Conservation (phyloP, 768 basidiomycete species). For the Tulasnella sp. region DNA sequence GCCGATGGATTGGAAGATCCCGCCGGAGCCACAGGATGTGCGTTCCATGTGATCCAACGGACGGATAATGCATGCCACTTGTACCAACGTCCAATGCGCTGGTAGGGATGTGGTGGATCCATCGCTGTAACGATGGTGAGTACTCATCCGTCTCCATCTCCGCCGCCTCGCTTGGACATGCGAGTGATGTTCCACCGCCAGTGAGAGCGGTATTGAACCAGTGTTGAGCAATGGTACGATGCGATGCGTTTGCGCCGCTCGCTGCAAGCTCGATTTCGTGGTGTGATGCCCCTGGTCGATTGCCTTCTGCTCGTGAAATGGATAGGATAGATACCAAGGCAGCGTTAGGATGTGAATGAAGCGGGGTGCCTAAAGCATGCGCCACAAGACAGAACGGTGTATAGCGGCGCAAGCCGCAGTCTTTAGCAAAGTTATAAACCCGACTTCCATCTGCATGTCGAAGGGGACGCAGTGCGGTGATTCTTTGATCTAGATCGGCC, state of each 20-base stretch:
- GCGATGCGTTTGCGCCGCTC: too few species aligned
- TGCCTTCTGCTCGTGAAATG: not conserved
- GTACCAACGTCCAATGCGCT: not conserved
- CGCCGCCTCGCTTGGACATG: too few species aligned
- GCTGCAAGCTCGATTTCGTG: too few species aligned
- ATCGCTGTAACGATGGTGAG: conserved; percentile 6
- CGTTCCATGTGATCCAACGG: conserved; percentile 10
- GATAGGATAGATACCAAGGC: not conserved
- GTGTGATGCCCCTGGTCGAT: not conserved
- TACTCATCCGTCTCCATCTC: not conserved
- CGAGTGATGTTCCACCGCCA: not conserved
- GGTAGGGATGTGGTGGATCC: conserved; percentile 5
- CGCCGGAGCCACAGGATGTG: conserved; percentile 10
- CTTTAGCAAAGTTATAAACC: not conserved
- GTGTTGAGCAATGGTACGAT: conserved; percentile 10
- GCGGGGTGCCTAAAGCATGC: conserved; percentile 11
- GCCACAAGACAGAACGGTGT: conserved; percentile 1
- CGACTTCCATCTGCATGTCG: not conserved
- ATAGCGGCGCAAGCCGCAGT: not conserved
- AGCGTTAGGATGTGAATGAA: not conserved
- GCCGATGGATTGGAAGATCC: not conserved
- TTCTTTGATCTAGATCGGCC: not conserved
- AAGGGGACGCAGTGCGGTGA: not conserved
- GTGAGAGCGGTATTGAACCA: conserved; percentile 1
- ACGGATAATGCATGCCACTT: conserved; percentile 9